Base-by-base conservation (phyloP, 2,329 filamentous ascomycete genomes). In the Colletotrichum brevisporum region DNA sequence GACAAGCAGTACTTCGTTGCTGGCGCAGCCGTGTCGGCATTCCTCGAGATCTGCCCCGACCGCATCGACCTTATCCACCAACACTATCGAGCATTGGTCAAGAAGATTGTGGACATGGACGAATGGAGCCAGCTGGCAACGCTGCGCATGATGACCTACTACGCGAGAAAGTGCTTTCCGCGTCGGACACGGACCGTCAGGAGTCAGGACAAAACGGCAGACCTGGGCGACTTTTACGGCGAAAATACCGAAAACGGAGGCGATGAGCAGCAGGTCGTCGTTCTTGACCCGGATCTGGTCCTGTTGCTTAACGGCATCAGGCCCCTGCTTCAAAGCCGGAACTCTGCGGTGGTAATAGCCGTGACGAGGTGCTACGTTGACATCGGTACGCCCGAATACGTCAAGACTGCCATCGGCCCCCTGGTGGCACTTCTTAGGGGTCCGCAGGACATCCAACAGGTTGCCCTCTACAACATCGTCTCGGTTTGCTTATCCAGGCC, bases 1-100 rank as follows among this genome's bases (percentile, higher is more conserved):
- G 96, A 99, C 82, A 94, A 91, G 79, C 95, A 97, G 77, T 98
- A 98, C 81, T 97, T 94, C 78, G 96, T 99, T n/a, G 93, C 94
- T 3, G 96, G 96, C 2, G 94, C 96, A 3, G 96, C 96, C 0
- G 94, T 98, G 4, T 90, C 91, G 45, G 93, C 96, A 0, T 98
- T 97, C 75, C 81, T 97, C 79, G 94, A 97, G 72, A 86, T 98
- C 31, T 98, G 95, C 73, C 95, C 96, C 0, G 92, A 97, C 16
- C 86, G 92, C 62, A 87, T 97, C 72, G 95, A 98, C 77, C 83
- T 99, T 69, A 90, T 99, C 73, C 96, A 99, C 80, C 91, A 92
- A 73, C 92, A 97, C 77, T 99, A 98, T 81, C 90, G 94, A 58
- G 86, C 89, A 43, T 83, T 99, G 71, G 91, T 97, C 71, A 93